Conservation (phyloP, 768 basidiomycete species). For the Dentipellis sp. region DNA sequence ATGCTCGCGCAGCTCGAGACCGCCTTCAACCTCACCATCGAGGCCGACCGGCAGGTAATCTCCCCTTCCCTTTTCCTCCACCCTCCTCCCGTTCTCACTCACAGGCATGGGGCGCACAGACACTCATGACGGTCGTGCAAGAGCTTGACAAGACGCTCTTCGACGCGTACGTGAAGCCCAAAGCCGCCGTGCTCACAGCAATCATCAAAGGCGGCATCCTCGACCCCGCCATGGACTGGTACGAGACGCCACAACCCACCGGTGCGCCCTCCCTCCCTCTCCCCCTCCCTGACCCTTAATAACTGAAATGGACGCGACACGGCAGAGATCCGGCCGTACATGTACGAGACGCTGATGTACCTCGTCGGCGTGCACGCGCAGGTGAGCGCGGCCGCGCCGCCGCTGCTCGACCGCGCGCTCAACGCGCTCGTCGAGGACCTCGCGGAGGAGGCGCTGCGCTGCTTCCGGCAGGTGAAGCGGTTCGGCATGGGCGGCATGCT, state of each 20-base stretch:
- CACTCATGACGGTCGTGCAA: constrained; percentile 65
- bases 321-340: constrained; percentile 88
- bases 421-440: constrained; percentile 75
- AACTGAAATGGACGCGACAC: not conserved
- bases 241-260: constrained; percentile 84
- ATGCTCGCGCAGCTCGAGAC: constrained; percentile 77
- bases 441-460: constrained; percentile 72
- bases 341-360: constrained; percentile 81
- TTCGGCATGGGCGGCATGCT: constrained; percentile 99
- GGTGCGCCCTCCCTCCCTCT: constrained; percentile 36
- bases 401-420: constrained; percentile 75
- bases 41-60: constrained; percentile 60
- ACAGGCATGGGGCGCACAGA: constrained; percentile 27
- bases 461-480: constrained; percentile 81
- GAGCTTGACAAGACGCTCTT: constrained; percentile 88
- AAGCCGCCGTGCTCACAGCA: constrained; percentile 53
- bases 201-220: constrained; percentile 78
- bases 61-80: not conserved
- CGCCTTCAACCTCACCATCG: constrained; percentile 61
- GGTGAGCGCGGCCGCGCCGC: constrained; percentile 71
- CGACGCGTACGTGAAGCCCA: constrained; percentile 78
- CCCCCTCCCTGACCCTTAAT: not conserved
- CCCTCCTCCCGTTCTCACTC: not conserved
- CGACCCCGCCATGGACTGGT: constrained; percentile 83
- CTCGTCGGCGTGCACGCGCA: constrained; percentile 91